Conservation (phyloP, 768 basidiomycete genomes). For the Candolleomyces aberdarensis region DNA sequence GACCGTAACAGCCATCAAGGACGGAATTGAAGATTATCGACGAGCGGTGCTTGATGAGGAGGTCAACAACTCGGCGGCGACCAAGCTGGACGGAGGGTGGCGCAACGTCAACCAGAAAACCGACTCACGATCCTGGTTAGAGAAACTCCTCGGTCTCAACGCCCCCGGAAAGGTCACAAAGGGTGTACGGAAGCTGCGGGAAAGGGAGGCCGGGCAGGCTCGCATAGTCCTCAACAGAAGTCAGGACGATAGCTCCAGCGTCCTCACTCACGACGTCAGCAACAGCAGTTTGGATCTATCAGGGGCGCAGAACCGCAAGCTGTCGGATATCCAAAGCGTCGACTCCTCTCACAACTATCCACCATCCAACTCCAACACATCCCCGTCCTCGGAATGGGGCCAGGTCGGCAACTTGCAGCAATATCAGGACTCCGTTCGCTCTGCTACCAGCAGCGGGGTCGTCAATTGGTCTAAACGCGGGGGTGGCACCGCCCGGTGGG, state of each 20-base stretch:
- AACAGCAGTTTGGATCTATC: conserved; percentile 40
- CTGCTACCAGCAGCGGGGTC: conserved; percentile 58
- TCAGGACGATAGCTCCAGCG: conserved; percentile 38
- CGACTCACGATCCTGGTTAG: conserved; percentile 73
- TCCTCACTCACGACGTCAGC: conserved; percentile 35
- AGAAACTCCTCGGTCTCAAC: conserved; percentile 70
- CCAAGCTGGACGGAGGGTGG: conserved; percentile 82
- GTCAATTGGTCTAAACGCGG: conserved; percentile 75
- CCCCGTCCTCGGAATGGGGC: conserved; percentile 33
- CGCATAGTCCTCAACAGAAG: conserved; percentile 58
- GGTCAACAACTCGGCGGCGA: conserved; percentile 92
- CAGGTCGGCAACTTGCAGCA: conserved; percentile 26
- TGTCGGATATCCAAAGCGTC: conserved; percentile 69
- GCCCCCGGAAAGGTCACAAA: conserved; percentile 73
- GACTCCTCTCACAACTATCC: conserved; percentile 62
- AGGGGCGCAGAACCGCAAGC: conserved; percentile 31
- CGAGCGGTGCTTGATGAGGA: conserved; percentile 84
- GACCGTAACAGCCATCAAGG: conserved; percentile 88
- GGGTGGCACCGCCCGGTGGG: conserved; percentile 80
- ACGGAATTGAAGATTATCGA: conserved; percentile 95
- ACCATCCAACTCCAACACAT: conserved; percentile 39
- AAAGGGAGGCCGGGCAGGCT: conserved; percentile 65
- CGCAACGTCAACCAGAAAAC: conserved; percentile 83
- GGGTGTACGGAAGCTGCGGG: conserved; percentile 82
- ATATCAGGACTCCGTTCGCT: conserved; percentile 57